These are phyloP conservation scores for Serendipita sp. DNA, from an alignment of 768 basidiomycete genomes.

Conservation along the genomic window DNA sequence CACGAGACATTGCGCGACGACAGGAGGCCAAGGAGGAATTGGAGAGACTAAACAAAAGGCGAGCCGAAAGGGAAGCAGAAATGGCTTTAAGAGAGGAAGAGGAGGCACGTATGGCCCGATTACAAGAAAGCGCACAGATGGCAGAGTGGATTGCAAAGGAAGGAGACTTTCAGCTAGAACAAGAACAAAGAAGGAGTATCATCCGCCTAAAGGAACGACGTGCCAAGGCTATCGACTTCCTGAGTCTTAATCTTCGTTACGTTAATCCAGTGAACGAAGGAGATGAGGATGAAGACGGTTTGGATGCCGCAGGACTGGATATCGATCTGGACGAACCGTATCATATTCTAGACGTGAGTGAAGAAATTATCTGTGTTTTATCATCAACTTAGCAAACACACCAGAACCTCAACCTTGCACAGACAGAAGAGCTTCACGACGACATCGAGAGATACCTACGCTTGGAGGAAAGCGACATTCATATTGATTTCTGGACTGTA, in stretches of 20 bases:
- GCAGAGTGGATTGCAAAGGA: conserved; percentile 96
- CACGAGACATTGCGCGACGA: conserved; percentile 60
- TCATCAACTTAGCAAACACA: conserved; percentile 8
- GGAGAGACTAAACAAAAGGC: conserved; percentile 72
- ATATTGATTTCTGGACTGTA: conserved; percentile 97
- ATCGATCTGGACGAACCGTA: conserved; percentile 98
- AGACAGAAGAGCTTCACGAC: conserved; percentile 84
- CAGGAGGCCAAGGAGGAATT: conserved; percentile 93
- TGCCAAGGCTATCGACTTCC: conserved; percentile 96
- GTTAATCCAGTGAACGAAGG: conserved; percentile 34
- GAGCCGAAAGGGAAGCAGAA: conserved; percentile 88
- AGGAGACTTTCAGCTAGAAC: conserved; percentile 91
- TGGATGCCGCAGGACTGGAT: conserved; percentile 81
- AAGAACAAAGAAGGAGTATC: conserved; percentile 76
- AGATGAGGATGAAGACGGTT: conserved; percentile 43
- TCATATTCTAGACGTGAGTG: conserved; percentile 81
- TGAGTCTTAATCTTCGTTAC: conserved; percentile 91
- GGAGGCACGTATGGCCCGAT: conserved; percentile 68
- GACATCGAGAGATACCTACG: conserved; percentile 87
- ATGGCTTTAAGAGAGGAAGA: conserved; percentile 82
- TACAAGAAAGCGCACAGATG: conserved; percentile 95
- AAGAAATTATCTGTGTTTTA: background rate
- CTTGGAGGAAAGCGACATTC: conserved; percentile 67
- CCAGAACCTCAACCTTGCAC: conserved; percentile 70
- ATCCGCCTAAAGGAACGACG: conserved; percentile 93